phyloP scores from a whole-genome alignment of 2,329 filamentous ascomycete genomes.

The Cladorrhinum sp. region DNA sequence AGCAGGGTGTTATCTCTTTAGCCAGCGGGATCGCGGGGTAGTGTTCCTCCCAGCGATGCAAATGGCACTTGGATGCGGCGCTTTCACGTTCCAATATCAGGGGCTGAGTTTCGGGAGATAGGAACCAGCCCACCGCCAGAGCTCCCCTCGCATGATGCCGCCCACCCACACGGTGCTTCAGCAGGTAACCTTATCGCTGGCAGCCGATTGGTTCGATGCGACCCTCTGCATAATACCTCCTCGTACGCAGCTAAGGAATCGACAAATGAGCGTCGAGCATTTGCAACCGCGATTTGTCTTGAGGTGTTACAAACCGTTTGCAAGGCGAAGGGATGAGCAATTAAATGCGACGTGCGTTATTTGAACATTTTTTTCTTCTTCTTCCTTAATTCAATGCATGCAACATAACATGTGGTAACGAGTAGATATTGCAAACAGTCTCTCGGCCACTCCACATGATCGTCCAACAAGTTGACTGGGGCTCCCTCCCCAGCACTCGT shows the following conservation, averaged over 20 bases:
- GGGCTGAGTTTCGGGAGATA: slow-evolving; percentile 12
- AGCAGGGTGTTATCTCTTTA: slow-evolving; percentile 1
- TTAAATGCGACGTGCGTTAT: neutral
- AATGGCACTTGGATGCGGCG: neutral
- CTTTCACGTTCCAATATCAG: slow-evolving; percentile 8
- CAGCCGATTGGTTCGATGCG: slow-evolving; percentile 7
- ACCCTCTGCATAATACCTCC: slow-evolving; percentile 9
- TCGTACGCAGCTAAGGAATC: neutral
- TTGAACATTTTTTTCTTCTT: neutral
- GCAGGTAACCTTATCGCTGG: slow-evolving; percentile 9
- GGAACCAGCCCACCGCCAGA: neutral
- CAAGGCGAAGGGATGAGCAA: neutral
- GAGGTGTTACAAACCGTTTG: slow-evolving; percentile 6
- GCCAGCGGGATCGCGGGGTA: slow-evolving; percentile 7
- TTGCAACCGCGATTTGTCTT: slow-evolving; percentile 8
- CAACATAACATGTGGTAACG: too few species aligned
- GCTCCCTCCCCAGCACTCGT: neutral
- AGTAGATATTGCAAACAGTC: neutral
- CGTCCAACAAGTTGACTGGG: neutral
- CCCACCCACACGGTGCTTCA: slow-evolving; percentile 1
- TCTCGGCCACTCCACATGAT: neutral
- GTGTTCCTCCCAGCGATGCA: neutral
- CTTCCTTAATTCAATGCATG: neutral
- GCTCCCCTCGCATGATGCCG: slow-evolving; percentile 6
- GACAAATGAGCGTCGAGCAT: slow-evolving; percentile 8